These are phyloP conservation scores for Xerocomellus intermedius DNA, from an alignment of 768 basidiomycete genomes.

Conservation along the genomic window DNA sequence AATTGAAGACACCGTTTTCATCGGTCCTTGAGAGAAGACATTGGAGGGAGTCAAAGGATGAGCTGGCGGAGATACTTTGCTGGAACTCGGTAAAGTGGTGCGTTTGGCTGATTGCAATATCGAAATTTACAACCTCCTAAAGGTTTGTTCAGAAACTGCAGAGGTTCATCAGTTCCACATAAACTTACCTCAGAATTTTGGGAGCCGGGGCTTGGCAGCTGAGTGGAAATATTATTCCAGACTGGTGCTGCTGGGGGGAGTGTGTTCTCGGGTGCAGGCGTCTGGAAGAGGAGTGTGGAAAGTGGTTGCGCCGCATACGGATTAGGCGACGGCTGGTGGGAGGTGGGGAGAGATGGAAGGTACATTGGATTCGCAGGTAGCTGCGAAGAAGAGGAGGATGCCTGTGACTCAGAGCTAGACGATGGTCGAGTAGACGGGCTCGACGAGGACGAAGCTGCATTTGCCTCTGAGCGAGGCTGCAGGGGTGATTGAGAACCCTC, in stretches of 20 bases:
- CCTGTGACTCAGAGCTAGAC: slow-evolving; percentile 15
- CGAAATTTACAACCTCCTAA: slow-evolving; percentile 14
- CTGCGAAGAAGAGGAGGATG: slow-evolving; percentile 19
- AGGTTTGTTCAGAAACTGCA: neutral
- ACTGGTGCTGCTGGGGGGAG: neutral
- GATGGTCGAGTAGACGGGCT: slow-evolving; percentile 7
- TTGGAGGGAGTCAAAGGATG: slow-evolving; percentile 26
- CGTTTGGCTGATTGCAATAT: slow-evolving; percentile 11
- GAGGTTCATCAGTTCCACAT: neutral
- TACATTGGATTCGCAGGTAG: neutral
- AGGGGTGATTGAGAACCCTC: slow-evolving; percentile 11
- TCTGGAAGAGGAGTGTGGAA: slow-evolving; percentile 1
- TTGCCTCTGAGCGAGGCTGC: slow-evolving; percentile 9
- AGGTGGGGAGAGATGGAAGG: slow-evolving; percentile 6
- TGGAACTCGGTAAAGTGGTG: slow-evolving; percentile 5
- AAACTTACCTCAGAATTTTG: slow-evolving; percentile 15
- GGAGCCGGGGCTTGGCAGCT: neutral
- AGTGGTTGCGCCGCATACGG: slow-evolving; percentile 8
- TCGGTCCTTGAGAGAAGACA: slow-evolving; percentile 32
- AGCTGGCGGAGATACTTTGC: neutral
- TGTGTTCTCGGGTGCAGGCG: neutral
- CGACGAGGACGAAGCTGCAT: slow-evolving; percentile 14
- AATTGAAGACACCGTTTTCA: slow-evolving; percentile 37
- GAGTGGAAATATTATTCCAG: slow-evolving; percentile 13
- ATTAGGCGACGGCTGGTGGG: slow-evolving; percentile 13